Base-by-base conservation (phyloP, 805 yeast species). In the Isabelozyma rhagii region DNA sequence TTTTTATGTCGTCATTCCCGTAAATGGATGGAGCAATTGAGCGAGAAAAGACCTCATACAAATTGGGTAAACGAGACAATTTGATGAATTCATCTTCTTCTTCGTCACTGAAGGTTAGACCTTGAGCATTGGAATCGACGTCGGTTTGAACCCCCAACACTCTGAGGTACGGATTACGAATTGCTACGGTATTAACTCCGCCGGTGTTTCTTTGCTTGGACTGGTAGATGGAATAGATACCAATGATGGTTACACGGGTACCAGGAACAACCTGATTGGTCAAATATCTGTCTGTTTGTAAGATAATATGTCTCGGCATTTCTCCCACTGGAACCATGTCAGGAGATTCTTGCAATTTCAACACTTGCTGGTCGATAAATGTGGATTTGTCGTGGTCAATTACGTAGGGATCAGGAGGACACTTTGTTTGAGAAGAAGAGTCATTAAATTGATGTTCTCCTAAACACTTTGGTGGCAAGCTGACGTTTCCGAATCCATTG, bases 251-350 rank as follows among this genome's bases (percentile, higher is more conserved):
- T 57, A 96, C 96, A 55, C 97, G 77, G 0, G 96, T 89, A 25
- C 99, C 99, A 0, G 99, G 99, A 40, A 93, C 87, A 29, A 94
- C 91, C 54, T 81, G 83, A 70, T 94, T 94, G 27, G 97, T 87
- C 63, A 94, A 74, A 59, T 88, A 89, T 53, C 99, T 80, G 66
- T 94, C 98, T 34, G 90, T 89, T 41, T 94, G 87, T 55, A 94
- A 76, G 51, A 89, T 63, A 40, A 94, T 85, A 61, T 94, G 96
- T 58, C 99, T 82, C 8, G 99, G 99, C 90, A 94, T 86, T 71
- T 94, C 99, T 57, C 99, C 99, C 28, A 94, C 96, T 1, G 99
- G 99, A 1, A 94, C 97, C 85, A 89, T 89, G 66, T 94, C 99
- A 10, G 98, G 97, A n/a, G 94, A 79, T 66, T 94, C 99, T 68